These are phyloP conservation scores for Perkinsus olseni DNA, from an alignment of 169 alveolate genomes.

Conservation along the genomic window DNA sequence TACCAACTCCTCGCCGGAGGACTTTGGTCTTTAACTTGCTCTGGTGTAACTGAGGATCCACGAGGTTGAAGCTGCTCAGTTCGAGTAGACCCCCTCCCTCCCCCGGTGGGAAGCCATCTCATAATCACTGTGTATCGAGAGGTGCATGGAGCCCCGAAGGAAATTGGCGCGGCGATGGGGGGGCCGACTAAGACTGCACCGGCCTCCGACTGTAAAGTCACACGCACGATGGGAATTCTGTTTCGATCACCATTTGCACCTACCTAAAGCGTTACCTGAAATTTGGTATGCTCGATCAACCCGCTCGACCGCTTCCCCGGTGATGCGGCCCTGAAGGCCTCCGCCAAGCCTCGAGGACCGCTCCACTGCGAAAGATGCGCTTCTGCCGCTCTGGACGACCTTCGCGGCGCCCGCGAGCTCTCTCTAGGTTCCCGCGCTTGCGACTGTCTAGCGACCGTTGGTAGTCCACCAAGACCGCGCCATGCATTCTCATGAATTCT, in stretches of 20 bases:
- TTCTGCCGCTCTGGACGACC: not conserved
- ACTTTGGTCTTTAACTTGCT: not conserved
- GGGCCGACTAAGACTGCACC: no score
- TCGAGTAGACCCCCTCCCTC: no score
- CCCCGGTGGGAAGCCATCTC: no score
- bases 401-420: not conserved
- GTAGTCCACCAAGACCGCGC: not conserved
- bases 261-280: not conserved
- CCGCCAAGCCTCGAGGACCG: not conserved
- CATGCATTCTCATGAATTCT: not conserved
- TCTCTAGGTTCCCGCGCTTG: not conserved
- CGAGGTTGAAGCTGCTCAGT: no score
- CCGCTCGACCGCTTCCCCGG: not conserved
- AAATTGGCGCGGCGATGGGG: no score
- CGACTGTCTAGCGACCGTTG: not conserved
- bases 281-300: not conserved
- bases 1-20: not conserved
- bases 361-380: not conserved
- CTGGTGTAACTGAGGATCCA: not conserved
- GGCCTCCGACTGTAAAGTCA: no score
- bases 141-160: no score
- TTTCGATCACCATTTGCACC: not conserved
- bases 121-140: no score
- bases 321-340: not conserved
- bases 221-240: no score